Conservation (phyloP, 495 filamentous ascomycete species). For the Penicillium odoratum region DNA sequence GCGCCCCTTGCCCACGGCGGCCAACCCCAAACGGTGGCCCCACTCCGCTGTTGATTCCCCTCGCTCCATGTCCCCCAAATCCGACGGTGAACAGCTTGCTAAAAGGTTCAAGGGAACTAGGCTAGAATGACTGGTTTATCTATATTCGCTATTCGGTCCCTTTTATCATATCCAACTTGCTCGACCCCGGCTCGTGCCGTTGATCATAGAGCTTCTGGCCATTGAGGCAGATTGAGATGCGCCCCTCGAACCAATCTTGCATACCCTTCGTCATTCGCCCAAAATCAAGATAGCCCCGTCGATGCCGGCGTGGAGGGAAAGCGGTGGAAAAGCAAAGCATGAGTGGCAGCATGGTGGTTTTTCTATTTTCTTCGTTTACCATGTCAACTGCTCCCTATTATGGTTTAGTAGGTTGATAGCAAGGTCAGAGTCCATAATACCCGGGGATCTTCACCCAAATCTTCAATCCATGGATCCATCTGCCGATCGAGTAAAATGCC, state of each 20-base stretch:
- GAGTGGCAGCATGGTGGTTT: not conserved
- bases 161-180: constrained; percentile 1
- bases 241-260: not conserved
- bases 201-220: not conserved
- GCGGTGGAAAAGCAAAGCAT: not conserved
- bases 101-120: constrained; percentile 98
- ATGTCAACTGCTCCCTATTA: not conserved
- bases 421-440: not conserved
- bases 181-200: not conserved
- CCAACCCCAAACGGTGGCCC: constrained; percentile 34
- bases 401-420: not conserved
- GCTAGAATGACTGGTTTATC: constrained; percentile 59
- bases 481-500: too few relatives aligned
- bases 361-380: not conserved
- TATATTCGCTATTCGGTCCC: constrained; percentile 13
- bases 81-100: constrained; percentile 79
- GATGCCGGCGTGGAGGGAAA: not conserved
- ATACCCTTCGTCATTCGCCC: not conserved
- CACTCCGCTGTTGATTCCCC: constrained; percentile 28
- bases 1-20: constrained; percentile 60
- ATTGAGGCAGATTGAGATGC: not conserved
- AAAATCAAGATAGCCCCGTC: not conserved
- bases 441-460: not conserved
- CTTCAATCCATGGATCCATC: too few relatives aligned
- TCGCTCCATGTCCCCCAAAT: constrained; percentile 45